phyloP scores from a whole-genome alignment of 2,329 filamentous ascomycete genomes.

The Ophiostoma novo-ulmi region DNA sequence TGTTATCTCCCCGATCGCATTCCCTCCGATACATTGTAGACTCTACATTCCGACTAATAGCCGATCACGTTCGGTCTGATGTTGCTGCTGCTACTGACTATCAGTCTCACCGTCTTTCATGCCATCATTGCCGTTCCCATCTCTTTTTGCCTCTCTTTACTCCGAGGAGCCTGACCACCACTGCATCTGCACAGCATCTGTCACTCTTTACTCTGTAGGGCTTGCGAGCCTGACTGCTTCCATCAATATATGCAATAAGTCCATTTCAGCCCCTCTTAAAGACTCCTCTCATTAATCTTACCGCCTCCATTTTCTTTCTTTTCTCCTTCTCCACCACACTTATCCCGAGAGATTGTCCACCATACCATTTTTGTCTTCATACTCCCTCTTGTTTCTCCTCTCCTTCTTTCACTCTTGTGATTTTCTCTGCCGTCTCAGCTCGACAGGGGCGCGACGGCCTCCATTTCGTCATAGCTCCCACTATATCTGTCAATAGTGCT shows the following conservation, averaged over 20 bases:
- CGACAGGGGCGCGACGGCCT: conserved; percentile 13
- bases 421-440: conserved; percentile 7
- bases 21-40: background rate
- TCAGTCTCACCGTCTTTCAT: background rate
- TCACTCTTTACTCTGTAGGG: background rate
- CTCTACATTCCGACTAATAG: background rate
- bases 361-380: background rate
- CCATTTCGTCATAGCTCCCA: conserved; percentile 12
- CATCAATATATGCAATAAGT: background rate
- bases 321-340: background rate
- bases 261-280: background rate
- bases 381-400: background rate
- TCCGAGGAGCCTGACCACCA: background rate
- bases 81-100: background rate
- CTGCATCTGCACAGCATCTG: background rate
- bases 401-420: background rate
- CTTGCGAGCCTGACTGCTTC: background rate
- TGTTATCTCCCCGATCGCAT: background rate
- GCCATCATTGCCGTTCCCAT: background rate
- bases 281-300: background rate
- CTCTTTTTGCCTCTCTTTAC: background rate
- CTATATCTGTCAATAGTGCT: background rate
- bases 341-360: conserved; percentile 1
- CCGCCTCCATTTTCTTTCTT: background rate
- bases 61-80: background rate